These are phyloP conservation scores for Phialophora expanda DNA, from an alignment of 2,329 filamentous ascomycete species.

Conservation along the genomic window DNA sequence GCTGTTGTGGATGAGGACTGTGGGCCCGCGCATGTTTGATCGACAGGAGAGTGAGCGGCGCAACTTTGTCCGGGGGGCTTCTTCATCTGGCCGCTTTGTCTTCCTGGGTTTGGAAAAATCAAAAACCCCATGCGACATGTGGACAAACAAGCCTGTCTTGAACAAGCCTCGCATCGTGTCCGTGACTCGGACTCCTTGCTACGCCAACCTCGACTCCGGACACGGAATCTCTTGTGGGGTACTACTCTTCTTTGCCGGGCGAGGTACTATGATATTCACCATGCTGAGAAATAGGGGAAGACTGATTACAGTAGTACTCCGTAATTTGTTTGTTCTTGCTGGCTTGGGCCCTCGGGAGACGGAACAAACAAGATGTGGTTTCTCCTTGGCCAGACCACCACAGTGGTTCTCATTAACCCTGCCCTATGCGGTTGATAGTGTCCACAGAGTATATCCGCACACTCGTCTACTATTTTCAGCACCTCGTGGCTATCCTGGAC, in stretches of 20 bases:
- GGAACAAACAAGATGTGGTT: background rate
- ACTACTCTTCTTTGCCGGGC: background rate
- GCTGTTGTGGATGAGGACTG: background rate
- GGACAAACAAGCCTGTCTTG: background rate
- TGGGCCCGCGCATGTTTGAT: constrained; percentile 14
- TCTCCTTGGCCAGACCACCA: background rate
- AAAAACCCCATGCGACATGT: constrained; percentile 9
- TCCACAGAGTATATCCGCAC: background rate
- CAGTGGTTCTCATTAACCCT: background rate
- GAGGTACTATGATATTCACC: background rate
- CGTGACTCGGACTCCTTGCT: background rate
- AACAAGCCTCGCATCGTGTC: background rate
- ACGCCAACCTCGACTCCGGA: background rate
- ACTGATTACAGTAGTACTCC: background rate
- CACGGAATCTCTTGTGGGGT: background rate
- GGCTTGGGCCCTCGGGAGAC: background rate
- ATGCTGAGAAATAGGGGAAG: background rate
- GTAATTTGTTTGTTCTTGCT: background rate
- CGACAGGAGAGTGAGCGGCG: constrained; percentile 11
- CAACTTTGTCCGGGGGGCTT: background rate
- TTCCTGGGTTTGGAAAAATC: background rate
- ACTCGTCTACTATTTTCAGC: constrained; percentile 17
- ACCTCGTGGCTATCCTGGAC: constrained; percentile 7
- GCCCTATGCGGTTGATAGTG: background rate
- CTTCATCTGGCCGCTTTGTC: background rate